Percentiles rank a stretch among this genome's conserved stretches.
Evolutionary conservation across 179 eudicot genomes (phyloP).

Genomic region (Silene coronaria): DNA sequence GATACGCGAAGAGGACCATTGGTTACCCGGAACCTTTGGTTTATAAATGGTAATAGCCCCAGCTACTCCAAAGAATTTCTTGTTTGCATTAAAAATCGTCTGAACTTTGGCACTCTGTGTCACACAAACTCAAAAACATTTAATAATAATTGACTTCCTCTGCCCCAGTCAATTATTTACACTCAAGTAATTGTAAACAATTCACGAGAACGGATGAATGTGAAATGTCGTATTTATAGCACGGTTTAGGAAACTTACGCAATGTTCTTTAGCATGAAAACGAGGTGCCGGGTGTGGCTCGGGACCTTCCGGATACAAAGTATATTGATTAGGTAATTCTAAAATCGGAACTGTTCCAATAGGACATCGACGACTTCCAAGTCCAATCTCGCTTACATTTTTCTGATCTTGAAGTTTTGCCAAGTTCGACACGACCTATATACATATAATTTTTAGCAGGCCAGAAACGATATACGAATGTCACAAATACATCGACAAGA

Average conservation of each 20-base stretch:
- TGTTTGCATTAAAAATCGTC: neutral
- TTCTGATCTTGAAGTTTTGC: neutral
- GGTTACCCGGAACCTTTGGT: neutral
- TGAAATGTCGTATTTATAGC: too few relatives aligned
- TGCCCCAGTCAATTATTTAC: too few relatives aligned
- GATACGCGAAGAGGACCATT: neutral
- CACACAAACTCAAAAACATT: too few relatives aligned
- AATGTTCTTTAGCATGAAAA: neutral
- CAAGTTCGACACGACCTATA: neutral
- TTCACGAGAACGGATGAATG: too few relatives aligned
- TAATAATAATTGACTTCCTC: too few relatives aligned
- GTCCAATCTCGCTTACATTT: neutral
- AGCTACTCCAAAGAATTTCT: neutral
- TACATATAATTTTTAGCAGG: too few relatives aligned
- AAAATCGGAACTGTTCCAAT: slow-evolving; percentile 1
- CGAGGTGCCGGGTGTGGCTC: too few relatives aligned
- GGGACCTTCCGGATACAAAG: too few relatives aligned
- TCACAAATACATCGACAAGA: neutral
- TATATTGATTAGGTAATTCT: neutral
- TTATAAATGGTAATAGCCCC: neutral
- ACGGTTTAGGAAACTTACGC: neutral
- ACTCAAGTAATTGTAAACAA: too few relatives aligned
- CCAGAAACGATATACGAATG: neutral
- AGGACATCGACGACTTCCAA: neutral
- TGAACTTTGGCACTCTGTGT: neutral